Evolutionary conservation across 352 stramenopile genomes (phyloP), one percentile per base, ranked within the genome.

Genomic region (Peronospora farinosa): DNA sequence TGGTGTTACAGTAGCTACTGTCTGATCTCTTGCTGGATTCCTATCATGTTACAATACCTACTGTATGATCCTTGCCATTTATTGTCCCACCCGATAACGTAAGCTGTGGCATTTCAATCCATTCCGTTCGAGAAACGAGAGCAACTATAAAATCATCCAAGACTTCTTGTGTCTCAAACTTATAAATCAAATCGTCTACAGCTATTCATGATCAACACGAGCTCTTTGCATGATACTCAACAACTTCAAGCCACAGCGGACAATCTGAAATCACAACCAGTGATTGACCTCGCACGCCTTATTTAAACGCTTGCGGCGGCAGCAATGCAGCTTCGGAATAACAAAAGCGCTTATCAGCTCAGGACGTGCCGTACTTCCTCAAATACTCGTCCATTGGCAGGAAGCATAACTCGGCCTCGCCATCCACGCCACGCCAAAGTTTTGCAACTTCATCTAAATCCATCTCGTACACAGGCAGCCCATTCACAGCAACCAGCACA

Each of bases 401-500:
- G 41, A 93, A 81, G 38, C 80, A 91, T 13, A 93, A 76, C 64
- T 89, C 83, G 28, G 81, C 66, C 23, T 86, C 80, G 13, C 79
- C 78, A 15, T 88, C 76, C 36, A 84, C 62, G 25, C 71, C 73
- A 15, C 65, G 74, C 57, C 83, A 74, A 35, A 92, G 68, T 54
- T 88, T 88, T 31, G 71, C 78, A 17, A 93, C 69, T 43, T 93
- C 83, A 13, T 51, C 54, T 9, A 91, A 61, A 28, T 84, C 74
- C 75, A 88, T 90, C 43, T 90, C 78, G 54, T 90, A 81, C 46
- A 91, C 80, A 0, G 77, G 76, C 15, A 91, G 55, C 7, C 83
- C 83, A 39, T 93, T 93, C 25, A 93, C 58, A 8, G 83, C 78
- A 35, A 93, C 74, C 5, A 93, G 64, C 5, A 93, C 83, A 48